Conservation (phyloP, 495 filamentous ascomycete species). For the Durotheca rogersii region DNA sequence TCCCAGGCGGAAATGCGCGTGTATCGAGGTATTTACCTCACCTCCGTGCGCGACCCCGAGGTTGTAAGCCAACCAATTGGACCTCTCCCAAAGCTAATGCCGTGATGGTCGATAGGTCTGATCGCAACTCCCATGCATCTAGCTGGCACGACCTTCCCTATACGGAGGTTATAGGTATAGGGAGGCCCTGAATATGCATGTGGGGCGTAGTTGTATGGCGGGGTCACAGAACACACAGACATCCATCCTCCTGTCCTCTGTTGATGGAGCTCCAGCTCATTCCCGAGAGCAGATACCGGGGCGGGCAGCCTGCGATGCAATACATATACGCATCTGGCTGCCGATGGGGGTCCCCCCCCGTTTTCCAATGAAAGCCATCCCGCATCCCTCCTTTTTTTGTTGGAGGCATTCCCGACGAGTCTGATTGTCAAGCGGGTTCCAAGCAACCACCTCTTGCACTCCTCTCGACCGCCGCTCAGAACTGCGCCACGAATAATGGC, state of each 20-base stretch:
- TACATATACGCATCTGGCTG: background rate
- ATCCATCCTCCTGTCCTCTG: too few relatives aligned
- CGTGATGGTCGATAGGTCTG: constrained; percentile 9
- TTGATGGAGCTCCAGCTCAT: too few relatives aligned
- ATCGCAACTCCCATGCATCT: background rate
- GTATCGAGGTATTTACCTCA: background rate
- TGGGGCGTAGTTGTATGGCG: too few relatives aligned
- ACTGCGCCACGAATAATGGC: background rate
- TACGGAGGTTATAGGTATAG: too few relatives aligned
- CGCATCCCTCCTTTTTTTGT: background rate
- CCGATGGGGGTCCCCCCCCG: background rate
- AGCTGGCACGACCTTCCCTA: too few relatives aligned
- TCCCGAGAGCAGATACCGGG: background rate
- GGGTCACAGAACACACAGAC: too few relatives aligned
- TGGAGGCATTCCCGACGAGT: too few relatives aligned
- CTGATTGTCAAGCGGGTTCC: too few relatives aligned
- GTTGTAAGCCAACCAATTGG: constrained; percentile 10
- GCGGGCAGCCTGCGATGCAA: background rate
- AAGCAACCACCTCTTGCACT: background rate
- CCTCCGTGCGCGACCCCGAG: too few relatives aligned
- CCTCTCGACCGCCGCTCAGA: background rate
- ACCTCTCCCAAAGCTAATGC: constrained; percentile 6
- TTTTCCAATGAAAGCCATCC: background rate
- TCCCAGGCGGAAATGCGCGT: background rate
- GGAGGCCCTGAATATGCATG: too few relatives aligned